Base-by-base conservation (phyloP, 495 filamentous ascomycete species). In the Tuber umbilicatum region DNA sequence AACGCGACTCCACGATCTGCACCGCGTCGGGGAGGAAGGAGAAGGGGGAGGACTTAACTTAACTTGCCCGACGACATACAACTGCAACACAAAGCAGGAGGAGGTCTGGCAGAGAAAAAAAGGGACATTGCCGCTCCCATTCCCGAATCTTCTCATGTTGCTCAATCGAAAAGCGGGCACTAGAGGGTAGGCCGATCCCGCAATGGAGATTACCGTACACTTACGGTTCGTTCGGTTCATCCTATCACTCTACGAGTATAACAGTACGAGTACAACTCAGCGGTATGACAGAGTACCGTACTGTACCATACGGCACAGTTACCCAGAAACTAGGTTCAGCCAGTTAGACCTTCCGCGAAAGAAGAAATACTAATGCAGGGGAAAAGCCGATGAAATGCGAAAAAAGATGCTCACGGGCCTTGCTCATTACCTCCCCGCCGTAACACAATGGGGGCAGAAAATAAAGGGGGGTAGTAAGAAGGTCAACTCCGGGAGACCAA, bases 281-380 rank as follows among this genome's bases (percentile, higher is more conserved):
- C 55, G 27, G 55, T 31, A 64, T 35, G 55, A 64, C 55, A 64
- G 27, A 64, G 55, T n/a, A n/a, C n/a, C n/a, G n/a, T n/a, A n/a
- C n/a, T n/a, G n/a, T n/a, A n/a, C n/a, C n/a, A n/a, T n/a, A n/a
- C n/a, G n/a, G n/a, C 12, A 35, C 55, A 1, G 55, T 64, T 17
- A 64, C 55, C 55, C n/a, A 64, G 55, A 64, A 64, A 64, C 27
- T 64, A 27, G 55, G 55, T 64, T 64, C 55, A 64, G 55, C 27
- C 55, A 64, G 55, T 64, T 35, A 64, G 55, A 64, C 55, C 55
- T 64, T 64, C 55, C 55, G n/a, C 55, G 2, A 64, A 64, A 31
- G n/a, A 64, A 64, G 55, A 64, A 16, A 19, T 64, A 35, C 55
- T 64, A 64, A 64, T 64, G 55, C 55, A 64, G 55, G 55, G 55